phyloP scores from a whole-genome alignment of 208 protist species.

The Hexamita inflata region DNA sequence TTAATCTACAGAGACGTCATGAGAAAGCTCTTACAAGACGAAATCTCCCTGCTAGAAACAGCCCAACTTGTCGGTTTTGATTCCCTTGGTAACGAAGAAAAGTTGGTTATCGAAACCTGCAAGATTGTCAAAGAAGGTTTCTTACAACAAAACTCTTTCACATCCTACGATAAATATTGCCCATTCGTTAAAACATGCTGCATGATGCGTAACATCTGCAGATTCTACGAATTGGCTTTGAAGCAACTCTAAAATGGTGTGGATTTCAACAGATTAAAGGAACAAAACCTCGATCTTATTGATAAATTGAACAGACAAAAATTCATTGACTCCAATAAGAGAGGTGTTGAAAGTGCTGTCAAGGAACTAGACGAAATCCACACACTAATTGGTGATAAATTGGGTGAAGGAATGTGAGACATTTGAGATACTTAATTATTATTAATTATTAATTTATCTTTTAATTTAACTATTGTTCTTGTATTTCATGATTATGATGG shows the following conservation, averaged over 20 bases:
- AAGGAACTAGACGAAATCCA: slow-evolving; percentile 6
- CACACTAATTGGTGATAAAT: not conserved
- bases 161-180: slow-evolving; percentile 51
- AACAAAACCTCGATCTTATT: not conserved
- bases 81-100: slow-evolving; percentile 95
- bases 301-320: slow-evolving; percentile 25
- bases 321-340: slow-evolving; percentile 22
- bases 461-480: too few species aligned
- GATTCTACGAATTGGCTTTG: slow-evolving; percentile 28
- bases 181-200: slow-evolving; percentile 92
- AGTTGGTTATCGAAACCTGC: slow-evolving; percentile 94
- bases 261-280: not conserved
- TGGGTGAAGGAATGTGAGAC: too few species aligned
- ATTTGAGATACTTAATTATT: too few species aligned
- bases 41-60: slow-evolving; percentile 97
- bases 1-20: slow-evolving; percentile 57
- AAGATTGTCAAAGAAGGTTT: slow-evolving; percentile 98
- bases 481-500: too few species aligned
- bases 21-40: slow-evolving; percentile 86
- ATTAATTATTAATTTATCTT: too few species aligned
- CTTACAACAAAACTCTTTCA: slow-evolving; percentile 98
- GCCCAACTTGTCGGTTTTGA: slow-evolving; percentile 96
- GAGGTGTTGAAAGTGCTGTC: slow-evolving; percentile 1
- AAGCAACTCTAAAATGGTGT: not conserved
- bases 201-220: slow-evolving; percentile 52